Evolutionary conservation across 202 grass and related monocot species (phyloP).

Genomic region (Tripidium arundinaceum): DNA sequence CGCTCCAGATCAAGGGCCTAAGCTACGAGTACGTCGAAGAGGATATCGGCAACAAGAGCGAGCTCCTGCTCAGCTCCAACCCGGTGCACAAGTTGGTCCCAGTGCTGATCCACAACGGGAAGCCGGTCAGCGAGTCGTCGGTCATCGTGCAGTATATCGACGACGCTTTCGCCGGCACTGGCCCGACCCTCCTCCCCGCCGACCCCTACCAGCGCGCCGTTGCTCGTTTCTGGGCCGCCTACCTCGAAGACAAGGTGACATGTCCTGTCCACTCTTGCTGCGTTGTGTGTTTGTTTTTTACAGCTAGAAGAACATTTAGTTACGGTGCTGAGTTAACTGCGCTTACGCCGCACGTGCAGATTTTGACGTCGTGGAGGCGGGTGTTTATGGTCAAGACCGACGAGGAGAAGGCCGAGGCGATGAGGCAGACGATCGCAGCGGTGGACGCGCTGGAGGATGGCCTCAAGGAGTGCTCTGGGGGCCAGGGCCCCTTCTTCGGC

Average conservation of each 20-base stretch:
- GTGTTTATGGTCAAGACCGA: not conserved
- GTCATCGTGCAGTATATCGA: conserved; percentile 40
- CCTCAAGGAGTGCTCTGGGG: conserved; percentile 13
- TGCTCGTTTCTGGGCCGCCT: conserved; percentile 41
- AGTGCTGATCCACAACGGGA: conserved; percentile 36
- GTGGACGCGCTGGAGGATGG: not conserved
- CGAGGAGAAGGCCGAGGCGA: conserved; percentile 10
- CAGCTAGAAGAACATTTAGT: not conserved
- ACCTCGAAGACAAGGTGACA: conserved; percentile 37
- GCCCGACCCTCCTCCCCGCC: conserved; percentile 20
- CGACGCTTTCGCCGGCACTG: not conserved
- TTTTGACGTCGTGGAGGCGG: not conserved
- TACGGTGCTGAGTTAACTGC: not conserved
- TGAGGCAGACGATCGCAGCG: conserved; percentile 1
- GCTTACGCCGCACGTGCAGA: not conserved
- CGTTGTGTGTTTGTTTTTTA: not conserved
- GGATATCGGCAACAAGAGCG: conserved; percentile 41
- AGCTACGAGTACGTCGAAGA: conserved; percentile 41
- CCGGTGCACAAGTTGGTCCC: conserved; percentile 39
- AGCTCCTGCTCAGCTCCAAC: conserved; percentile 47
- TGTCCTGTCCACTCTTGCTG: too few relatives aligned
- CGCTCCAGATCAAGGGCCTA: conserved; percentile 37
- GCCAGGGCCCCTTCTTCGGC: conserved; percentile 35
- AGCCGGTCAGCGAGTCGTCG: conserved; percentile 30
- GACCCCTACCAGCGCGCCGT: conserved; percentile 40